These are phyloP conservation scores for Pyrenophora tritici-repentis DNA, from an alignment of 2,329 filamentous ascomycete genomes.

Conservation along the genomic window DNA sequence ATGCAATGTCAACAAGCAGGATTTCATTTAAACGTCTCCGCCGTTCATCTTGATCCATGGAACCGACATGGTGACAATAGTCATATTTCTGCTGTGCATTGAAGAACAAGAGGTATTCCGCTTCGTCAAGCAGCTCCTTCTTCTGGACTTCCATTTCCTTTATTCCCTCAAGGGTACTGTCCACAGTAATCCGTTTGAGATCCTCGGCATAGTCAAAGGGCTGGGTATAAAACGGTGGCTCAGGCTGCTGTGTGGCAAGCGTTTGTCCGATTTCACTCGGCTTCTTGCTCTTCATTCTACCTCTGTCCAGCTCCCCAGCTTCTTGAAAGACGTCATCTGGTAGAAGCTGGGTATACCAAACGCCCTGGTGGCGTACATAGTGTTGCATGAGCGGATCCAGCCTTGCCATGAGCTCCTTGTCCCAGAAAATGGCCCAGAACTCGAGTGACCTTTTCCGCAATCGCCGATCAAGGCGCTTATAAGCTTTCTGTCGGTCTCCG, in stretches of 20 bases:
- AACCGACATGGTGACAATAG: conserved; percentile 20
- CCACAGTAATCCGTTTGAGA: conserved; percentile 20
- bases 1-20: conserved; percentile 24
- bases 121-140: conserved; percentile 22
- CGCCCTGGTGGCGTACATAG: conserved; percentile 33
- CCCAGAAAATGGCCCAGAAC: conserved; percentile 34
- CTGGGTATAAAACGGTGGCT: conserved; percentile 21
- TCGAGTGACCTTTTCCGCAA: conserved; percentile 26
- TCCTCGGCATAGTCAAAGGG: conserved; percentile 30
- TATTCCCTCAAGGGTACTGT: conserved; percentile 14
- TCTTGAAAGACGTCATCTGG: conserved; percentile 23
- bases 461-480: conserved; percentile 20
- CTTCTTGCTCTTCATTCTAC: not conserved
- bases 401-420: conserved; percentile 30
- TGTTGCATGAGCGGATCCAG: conserved; percentile 32
- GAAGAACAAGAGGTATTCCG: conserved; percentile 25
- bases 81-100: conserved; percentile 28
- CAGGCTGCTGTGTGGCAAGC: not conserved
- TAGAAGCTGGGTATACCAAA: conserved; percentile 31
- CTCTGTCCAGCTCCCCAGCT: conserved; percentile 14
- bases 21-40: conserved; percentile 24
- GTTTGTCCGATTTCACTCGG: not conserved
- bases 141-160: conserved; percentile 22
- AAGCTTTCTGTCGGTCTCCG: conserved; percentile 33
- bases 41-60: conserved; percentile 22